phyloP scores from a whole-genome alignment of 176 grass and related monocot genomes.

The Neostapfia colusana region DNA sequence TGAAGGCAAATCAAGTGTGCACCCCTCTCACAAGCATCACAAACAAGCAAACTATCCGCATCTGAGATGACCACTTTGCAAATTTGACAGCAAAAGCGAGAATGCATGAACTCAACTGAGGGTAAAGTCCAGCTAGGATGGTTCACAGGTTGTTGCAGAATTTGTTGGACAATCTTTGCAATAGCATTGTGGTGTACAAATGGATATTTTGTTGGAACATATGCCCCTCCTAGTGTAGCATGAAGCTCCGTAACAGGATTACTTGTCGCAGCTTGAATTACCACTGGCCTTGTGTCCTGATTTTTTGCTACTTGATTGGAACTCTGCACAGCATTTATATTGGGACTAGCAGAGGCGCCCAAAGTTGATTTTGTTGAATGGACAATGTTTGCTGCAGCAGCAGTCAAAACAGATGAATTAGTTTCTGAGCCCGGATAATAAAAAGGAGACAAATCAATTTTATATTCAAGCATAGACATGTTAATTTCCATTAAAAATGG shows the following conservation, averaged over 20 bases:
- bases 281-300: conserved; percentile 49
- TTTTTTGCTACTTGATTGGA: conserved; percentile 45
- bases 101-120: conserved; percentile 85
- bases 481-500: background rate
- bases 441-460: background rate
- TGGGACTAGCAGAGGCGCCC: conserved; percentile 48
- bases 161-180: conserved; percentile 63
- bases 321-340: conserved; percentile 42
- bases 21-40: conserved; percentile 96
- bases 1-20: conserved; percentile 92
- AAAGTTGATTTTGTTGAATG: conserved; percentile 48
- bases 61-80: conserved; percentile 79
- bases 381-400: conserved; percentile 38
- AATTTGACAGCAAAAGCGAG: conserved; percentile 72
- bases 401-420: conserved; percentile 36
- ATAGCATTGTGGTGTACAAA: conserved; percentile 73
- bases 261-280: conserved; percentile 45
- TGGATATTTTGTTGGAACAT: conserved; percentile 53
- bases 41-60: conserved; percentile 83
- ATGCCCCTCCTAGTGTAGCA: conserved; percentile 48
- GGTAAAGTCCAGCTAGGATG: conserved; percentile 85
- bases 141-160: conserved; percentile 52
- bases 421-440: conserved; percentile 25
- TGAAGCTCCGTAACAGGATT: conserved; percentile 56
- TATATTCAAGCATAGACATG: conserved; percentile 6